Evolutionary conservation across 176 grass and related monocot genomes (phyloP).

Genomic region (Musa itinerans): DNA sequence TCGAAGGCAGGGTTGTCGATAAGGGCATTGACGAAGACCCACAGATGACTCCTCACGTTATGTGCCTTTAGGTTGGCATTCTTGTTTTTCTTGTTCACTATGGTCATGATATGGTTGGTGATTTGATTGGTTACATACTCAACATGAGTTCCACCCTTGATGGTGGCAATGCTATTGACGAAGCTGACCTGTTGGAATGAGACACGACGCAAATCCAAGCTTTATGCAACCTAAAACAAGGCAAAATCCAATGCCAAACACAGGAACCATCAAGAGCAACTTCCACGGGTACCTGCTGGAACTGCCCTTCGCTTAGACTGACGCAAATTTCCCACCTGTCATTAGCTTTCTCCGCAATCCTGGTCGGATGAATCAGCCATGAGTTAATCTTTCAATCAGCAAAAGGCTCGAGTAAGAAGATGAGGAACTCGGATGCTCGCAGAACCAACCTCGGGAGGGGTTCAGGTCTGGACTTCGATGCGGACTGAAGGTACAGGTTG

Average conservation of each 20-base stretch:
- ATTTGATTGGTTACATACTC: constrained; percentile 75
- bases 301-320: constrained; percentile 72
- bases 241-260: not conserved
- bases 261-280: not conserved
- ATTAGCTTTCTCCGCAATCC: constrained; percentile 39
- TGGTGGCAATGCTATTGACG: constrained; percentile 81
- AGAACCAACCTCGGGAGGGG: constrained; percentile 27
- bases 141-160: constrained; percentile 78
- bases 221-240: not conserved
- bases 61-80: constrained; percentile 67
- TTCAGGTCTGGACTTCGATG: constrained; percentile 23
- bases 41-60: constrained; percentile 54
- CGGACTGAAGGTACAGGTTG: constrained; percentile 48
- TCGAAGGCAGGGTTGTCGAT: constrained; percentile 94
- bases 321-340: constrained; percentile 88
- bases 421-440: not conserved
- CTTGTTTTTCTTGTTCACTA: constrained; percentile 80
- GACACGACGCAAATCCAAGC: not conserved
- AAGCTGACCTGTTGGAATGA: constrained; percentile 60
- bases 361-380: constrained; percentile 15
- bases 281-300: constrained; percentile 54
- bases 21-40: constrained; percentile 82
- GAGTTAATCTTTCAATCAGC: not conserved
- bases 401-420: not conserved
- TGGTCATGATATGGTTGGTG: constrained; percentile 31